Base-by-base conservation (phyloP, 1,284 basidiomycete genomes). In the Mycena citricolor region DNA sequence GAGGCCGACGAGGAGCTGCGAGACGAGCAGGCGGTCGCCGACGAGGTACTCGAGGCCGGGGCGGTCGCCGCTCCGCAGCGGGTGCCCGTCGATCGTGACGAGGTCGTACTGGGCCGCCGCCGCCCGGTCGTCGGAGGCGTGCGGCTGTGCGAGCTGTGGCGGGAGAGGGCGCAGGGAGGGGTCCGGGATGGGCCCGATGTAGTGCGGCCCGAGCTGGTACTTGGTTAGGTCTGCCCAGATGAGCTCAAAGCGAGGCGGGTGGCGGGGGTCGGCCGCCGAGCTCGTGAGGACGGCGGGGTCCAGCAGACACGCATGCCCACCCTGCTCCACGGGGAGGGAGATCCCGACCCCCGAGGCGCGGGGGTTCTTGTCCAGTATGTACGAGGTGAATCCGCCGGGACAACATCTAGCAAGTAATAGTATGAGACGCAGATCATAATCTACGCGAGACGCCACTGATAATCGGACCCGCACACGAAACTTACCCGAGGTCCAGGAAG, bases 81-180 rank as follows among this genome's bases (percentile, higher is more conserved):
- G 58, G 40, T 64, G 63, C 7, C 60, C 65, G 39, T 67, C 67
- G 38, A 65, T 57, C 11, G 67, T 42, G 10, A 66, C 62, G 12
- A 68, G 49, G 39, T 61, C 54, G 44, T 61, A 65, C 12, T 36
- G 36, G 6, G 49, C 26, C 5, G 38, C 29, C n/a, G 41, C 35
- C 6, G 56, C 20, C n/a, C n/a, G n/a, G n/a, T n/a, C n/a, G n/a
- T n/a, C n/a, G n/a, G n/a, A n/a, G n/a, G n/a, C n/a, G n/a, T n/a
- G n/a, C n/a, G n/a, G n/a, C n/a, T n/a, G n/a, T n/a, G n/a, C n/a
- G n/a, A n/a, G n/a, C 3, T 43, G 11, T 41, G 11, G 44, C 17
- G 43, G 54, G 20, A 52, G 40, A 13, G 30, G 29, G 14, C 40
- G 38, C 22, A 42, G 29, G 25, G 16, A 25, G 19, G 37, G 41